phyloP scores from a whole-genome alignment of 352 stramenopile genomes.

The Globisporangium paddicum region DNA sequence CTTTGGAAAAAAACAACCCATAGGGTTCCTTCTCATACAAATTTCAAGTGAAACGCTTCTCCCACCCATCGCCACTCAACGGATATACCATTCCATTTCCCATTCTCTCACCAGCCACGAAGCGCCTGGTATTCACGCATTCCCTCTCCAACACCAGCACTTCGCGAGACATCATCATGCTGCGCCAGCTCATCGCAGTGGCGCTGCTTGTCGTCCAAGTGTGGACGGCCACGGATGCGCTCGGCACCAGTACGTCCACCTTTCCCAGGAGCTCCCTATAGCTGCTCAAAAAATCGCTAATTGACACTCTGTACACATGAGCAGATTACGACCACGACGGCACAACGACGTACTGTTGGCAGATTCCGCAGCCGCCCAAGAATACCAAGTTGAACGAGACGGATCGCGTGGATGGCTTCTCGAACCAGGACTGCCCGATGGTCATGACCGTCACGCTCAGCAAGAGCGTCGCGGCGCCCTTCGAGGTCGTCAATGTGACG shows the following conservation, averaged over 20 bases:
- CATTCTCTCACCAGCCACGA: neutral
- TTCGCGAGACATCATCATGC: neutral
- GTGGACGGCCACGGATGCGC: constrained; percentile 13
- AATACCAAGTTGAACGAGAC: constrained; percentile 37
- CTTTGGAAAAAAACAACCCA: neutral
- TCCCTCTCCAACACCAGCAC: neutral
- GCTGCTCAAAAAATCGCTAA: neutral
- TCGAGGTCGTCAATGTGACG: constrained; percentile 38
- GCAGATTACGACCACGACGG: constrained; percentile 41
- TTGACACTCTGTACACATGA: neutral
- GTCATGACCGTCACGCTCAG: constrained; percentile 33
- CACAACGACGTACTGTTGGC: constrained; percentile 47
- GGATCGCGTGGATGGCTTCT: constrained; percentile 34
- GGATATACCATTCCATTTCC: neutral
- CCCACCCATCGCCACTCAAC: neutral
- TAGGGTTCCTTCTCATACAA: neutral
- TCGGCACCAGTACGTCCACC: constrained; percentile 40
- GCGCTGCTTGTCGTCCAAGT: constrained; percentile 12
- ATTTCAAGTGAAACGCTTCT: constrained; percentile 1
- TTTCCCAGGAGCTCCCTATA: neutral
- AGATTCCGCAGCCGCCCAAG: constrained; percentile 35
- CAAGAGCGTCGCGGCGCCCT: constrained; percentile 20
- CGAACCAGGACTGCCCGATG: constrained; percentile 32
- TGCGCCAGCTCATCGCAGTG: neutral
- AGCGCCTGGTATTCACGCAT: neutral